These are phyloP conservation scores for Boletales sp. DNA, from an alignment of 768 basidiomycete species.

Conservation along the genomic window DNA sequence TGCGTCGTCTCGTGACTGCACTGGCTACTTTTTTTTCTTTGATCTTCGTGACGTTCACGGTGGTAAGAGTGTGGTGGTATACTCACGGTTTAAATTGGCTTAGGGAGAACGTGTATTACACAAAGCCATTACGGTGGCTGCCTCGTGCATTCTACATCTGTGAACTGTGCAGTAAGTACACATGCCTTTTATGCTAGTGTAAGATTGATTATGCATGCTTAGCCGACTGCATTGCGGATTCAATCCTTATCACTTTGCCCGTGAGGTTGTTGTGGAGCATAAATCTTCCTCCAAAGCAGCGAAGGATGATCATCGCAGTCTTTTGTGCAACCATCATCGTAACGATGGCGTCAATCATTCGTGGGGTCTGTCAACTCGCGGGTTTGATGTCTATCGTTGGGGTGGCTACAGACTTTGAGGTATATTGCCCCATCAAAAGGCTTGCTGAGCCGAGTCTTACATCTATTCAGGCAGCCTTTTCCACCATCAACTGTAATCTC, in stretches of 20 bases:
- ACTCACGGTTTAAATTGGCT: slow-evolving; percentile 6
- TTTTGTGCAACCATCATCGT: slow-evolving; percentile 13
- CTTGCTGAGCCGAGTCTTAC: background rate
- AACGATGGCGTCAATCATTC: slow-evolving; percentile 9
- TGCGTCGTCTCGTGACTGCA: slow-evolving; percentile 6
- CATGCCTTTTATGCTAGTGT: background rate
- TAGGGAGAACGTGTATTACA: background rate
- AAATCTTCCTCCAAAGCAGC: slow-evolving; percentile 11
- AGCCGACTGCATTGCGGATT: slow-evolving; percentile 24
- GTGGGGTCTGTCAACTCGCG: slow-evolving; percentile 12
- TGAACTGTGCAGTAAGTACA: slow-evolving; percentile 15
- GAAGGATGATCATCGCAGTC: slow-evolving; percentile 10
- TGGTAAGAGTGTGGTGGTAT: slow-evolving; percentile 11
- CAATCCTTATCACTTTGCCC: slow-evolving; percentile 12
- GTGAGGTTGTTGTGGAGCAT: slow-evolving; percentile 9
- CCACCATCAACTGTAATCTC: slow-evolving; percentile 18
- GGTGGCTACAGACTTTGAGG: slow-evolving; percentile 14
- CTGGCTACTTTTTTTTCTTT: slow-evolving; percentile 8
- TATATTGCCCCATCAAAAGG: background rate
- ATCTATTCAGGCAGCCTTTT: slow-evolving; percentile 10
- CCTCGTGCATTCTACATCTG: slow-evolving; percentile 5
- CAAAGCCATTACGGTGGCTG: background rate
- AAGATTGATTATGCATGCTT: background rate
- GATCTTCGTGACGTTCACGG: slow-evolving; percentile 5
- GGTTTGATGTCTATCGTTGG: slow-evolving; percentile 2